Conservation (phyloP, 768 basidiomycete genomes). For the Tylopilus sp. region DNA sequence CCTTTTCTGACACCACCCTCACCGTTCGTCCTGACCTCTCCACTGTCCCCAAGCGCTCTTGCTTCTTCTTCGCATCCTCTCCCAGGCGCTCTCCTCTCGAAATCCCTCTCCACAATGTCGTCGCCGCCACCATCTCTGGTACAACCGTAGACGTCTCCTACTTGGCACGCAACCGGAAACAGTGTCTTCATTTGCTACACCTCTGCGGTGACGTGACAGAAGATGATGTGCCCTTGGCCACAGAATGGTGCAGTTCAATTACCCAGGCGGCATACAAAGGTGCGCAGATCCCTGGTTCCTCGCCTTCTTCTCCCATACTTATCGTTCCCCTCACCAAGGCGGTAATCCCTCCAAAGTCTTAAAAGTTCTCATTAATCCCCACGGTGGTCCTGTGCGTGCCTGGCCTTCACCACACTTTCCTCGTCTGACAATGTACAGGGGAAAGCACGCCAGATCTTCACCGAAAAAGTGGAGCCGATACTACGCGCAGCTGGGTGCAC, state of each 20-base stretch:
- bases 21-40: slow-evolving; percentile 17
- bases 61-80: slow-evolving; percentile 10
- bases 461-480: slow-evolving; percentile 64
- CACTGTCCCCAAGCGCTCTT: slow-evolving; percentile 1
- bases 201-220: slow-evolving; percentile 42
- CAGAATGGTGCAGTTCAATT: slow-evolving; percentile 53
- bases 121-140: slow-evolving; percentile 45
- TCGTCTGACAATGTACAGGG: slow-evolving; percentile 42
- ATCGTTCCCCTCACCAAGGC: slow-evolving; percentile 32
- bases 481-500: slow-evolving; percentile 62
- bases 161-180: slow-evolving; percentile 43
- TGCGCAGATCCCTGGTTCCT: slow-evolving; percentile 3
- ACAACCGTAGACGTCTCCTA: slow-evolving; percentile 47
- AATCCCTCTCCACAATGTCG: slow-evolving; percentile 48
- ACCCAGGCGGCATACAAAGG: slow-evolving; percentile 64
- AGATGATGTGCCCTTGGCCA: slow-evolving; percentile 32
- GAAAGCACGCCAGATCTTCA: slow-evolving; percentile 52
- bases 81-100: slow-evolving; percentile 15
- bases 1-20: slow-evolving; percentile 27
- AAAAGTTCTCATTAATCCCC: slow-evolving; percentile 75
- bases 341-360: slow-evolving; percentile 53
- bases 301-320: neutral
- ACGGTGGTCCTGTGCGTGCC: slow-evolving; percentile 65
- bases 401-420: neutral
- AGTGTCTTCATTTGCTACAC: slow-evolving; percentile 34